Evolutionary conservation across 768 basidiomycete genomes (phyloP).

Genomic region (Austroboletus festivus): DNA sequence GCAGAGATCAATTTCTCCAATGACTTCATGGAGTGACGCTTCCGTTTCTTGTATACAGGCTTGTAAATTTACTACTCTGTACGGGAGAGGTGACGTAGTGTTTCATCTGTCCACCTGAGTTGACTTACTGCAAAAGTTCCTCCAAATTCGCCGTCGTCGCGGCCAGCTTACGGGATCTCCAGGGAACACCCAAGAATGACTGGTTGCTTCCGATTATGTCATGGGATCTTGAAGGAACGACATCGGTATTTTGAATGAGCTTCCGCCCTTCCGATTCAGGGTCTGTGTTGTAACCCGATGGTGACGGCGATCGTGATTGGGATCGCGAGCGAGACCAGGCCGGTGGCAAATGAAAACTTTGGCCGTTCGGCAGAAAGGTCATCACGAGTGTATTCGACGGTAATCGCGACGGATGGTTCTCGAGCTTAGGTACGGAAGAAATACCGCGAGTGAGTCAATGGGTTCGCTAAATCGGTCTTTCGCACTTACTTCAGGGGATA

Average conservation of each 20-base stretch:
- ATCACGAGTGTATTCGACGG: constrained; percentile 75
- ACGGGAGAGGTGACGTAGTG: constrained; percentile 1
- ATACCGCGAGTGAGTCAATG: constrained; percentile 8
- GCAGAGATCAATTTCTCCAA: constrained; percentile 45
- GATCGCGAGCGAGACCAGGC: constrained; percentile 25
- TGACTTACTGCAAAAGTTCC: constrained; percentile 66
- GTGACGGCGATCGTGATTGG: constrained; percentile 48
- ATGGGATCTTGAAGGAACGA: constrained; percentile 15
- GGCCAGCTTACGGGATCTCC: constrained; percentile 25
- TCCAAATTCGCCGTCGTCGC: constrained; percentile 58
- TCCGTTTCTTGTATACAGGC: constrained; percentile 50
- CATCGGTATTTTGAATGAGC: constrained; percentile 33
- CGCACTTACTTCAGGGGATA: constrained; percentile 59
- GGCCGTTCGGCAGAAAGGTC: constrained; percentile 57
- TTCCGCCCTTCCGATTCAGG: constrained; percentile 56
- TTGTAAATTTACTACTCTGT: constrained; percentile 53
- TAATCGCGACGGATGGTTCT: constrained; percentile 42
- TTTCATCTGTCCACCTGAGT: not conserved
- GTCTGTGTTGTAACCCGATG: constrained; percentile 69
- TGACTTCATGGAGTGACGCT: constrained; percentile 45
- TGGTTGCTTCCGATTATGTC: constrained; percentile 18
- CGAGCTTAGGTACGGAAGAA: constrained; percentile 31
- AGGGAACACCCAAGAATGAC: constrained; percentile 12
- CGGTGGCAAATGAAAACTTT: constrained; percentile 56
- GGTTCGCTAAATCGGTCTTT: constrained; percentile 3